Conservation (phyloP, 108 stramenopile genomes). For the Cyclotella atomus region DNA sequence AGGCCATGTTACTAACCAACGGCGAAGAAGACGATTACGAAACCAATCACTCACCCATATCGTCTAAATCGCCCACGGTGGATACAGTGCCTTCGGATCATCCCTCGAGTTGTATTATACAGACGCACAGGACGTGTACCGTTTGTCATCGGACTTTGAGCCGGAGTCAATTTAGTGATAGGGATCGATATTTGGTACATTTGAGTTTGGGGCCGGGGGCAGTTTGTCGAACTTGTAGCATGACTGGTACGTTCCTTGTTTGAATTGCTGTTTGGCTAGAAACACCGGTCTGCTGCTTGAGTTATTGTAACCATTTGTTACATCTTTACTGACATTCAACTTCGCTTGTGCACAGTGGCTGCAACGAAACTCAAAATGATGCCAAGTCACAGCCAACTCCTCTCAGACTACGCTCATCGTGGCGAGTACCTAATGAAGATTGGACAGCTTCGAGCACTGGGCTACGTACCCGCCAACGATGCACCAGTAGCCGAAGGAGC, state of each 20-base stretch:
- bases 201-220: slow-evolving; percentile 24
- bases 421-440: slow-evolving; percentile 10
- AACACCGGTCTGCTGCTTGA: too few species aligned
- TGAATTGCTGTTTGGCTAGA: not conserved
- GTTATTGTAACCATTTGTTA: too few species aligned
- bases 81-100: slow-evolving; percentile 28
- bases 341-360: not conserved
- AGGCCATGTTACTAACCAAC: not conserved
- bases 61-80: not conserved
- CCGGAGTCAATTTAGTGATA: slow-evolving; percentile 35
- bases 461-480: not conserved
- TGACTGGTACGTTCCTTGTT: slow-evolving; percentile 27
- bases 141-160: slow-evolving; percentile 43
- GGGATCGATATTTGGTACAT: slow-evolving; percentile 30
- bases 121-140: slow-evolving; percentile 34
- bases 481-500: not conserved
- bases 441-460: not conserved
- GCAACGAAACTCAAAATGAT: slow-evolving; percentile 29
- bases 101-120: slow-evolving; percentile 34
- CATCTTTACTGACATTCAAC: not conserved
- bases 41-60: not conserved
- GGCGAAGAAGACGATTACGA: not conserved
- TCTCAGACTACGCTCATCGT: not conserved
- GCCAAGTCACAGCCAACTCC: slow-evolving; percentile 20
- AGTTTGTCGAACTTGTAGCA: slow-evolving; percentile 47